These are phyloP conservation scores for Xeromyces bisporus DNA, from an alignment of 495 filamentous ascomycete genomes.

Conservation along the genomic window DNA sequence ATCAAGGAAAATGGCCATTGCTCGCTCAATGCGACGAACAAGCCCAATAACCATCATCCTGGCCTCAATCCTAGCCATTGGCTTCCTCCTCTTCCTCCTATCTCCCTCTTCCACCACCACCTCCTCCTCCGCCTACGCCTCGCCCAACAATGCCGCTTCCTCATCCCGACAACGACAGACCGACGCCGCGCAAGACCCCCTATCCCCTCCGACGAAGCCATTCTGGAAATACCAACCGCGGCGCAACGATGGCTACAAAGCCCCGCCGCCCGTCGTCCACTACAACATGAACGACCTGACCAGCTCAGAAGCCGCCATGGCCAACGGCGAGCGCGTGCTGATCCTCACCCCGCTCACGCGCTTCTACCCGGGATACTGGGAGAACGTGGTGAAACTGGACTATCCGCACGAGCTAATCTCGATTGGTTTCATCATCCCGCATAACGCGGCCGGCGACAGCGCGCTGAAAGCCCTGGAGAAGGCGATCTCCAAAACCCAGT, in stretches of 20 bases:
- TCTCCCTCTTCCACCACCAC: constrained; percentile 21
- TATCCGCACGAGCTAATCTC: constrained; percentile 93
- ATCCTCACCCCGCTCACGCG: constrained; percentile 83
- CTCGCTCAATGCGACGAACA: constrained; percentile 45
- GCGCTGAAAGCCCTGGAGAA: constrained; percentile 70
- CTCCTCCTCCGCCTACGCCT: constrained; percentile 15
- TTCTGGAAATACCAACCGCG: constrained; percentile 49
- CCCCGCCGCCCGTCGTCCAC: constrained; percentile 76
- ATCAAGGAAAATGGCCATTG: constrained; percentile 29
- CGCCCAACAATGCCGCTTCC: constrained; percentile 1
- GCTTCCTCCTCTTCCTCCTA: constrained; percentile 50
- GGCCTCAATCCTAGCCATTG: constrained; percentile 40
- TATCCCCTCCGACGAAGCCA: constrained; percentile 73
- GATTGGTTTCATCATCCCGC: constrained; percentile 90
- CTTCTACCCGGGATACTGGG: constrained; percentile 93
- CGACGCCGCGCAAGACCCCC: constrained; percentile 49
- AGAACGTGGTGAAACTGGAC: constrained; percentile 65
- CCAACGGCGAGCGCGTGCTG: constrained; percentile 69
- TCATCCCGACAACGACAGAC: constrained; percentile 33
- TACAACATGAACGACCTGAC: constrained; percentile 92
- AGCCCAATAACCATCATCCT: constrained; percentile 51
- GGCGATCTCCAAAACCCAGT: constrained; percentile 68
- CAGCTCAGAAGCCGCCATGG: constrained; percentile 51
- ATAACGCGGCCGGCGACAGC: constrained; percentile 70
- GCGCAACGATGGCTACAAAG: constrained; percentile 34